Evolutionary conservation across 73 alveolate genomes (phyloP), one percentile per base, ranked within the genome.

Genomic region (Paramecium tetraurelia): DNA sequence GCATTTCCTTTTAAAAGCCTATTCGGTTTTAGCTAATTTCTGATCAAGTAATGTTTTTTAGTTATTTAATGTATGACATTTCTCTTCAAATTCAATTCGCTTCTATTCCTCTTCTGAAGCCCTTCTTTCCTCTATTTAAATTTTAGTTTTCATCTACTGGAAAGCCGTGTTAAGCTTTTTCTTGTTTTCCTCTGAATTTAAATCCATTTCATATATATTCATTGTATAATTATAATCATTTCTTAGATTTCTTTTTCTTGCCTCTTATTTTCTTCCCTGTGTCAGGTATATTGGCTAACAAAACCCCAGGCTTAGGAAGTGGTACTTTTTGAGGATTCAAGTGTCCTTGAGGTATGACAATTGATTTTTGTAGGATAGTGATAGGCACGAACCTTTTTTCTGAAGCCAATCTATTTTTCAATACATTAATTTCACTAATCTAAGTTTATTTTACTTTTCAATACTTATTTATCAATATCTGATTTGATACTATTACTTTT

Each of bases 331-430:
- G 16, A 22, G 90, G 90, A 80, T 80, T 41, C 8, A 31, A 31
- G 31, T 80, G 90, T 18, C 90, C 90, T 27, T 40, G 21, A 18
- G 90, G 90, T 20, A 80, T 80, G 0, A 80, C 90, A 18, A 80
- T 11, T 18, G 90, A 80, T 80, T 48, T 80, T 46, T 80, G 18
- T 22, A 80, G 72, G 4, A 80, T 35, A 2, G 48, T 44, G 11
- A 48, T 27, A 20, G 90, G 90, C 20, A 80, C 90, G 21, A 80
- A 44, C 18, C 16, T 41, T 4, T 80, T 44, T 24, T 33, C 90
- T 8, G 90, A 80, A 0, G 90, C 90, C 14, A 80, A 46, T 27
- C 90, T 40, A 44, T 80, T 33, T 21, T 80, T 80, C 22, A 80
- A 22, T 10, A 40, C 50, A 40, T 80, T 80, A 10, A 80, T 41